A percentile compares a stretch with the other conserved stretches of the same genome.
Evolutionary conservation across 305 asterid genomes (phyloP).

Genomic region (Plantago rigida): DNA sequence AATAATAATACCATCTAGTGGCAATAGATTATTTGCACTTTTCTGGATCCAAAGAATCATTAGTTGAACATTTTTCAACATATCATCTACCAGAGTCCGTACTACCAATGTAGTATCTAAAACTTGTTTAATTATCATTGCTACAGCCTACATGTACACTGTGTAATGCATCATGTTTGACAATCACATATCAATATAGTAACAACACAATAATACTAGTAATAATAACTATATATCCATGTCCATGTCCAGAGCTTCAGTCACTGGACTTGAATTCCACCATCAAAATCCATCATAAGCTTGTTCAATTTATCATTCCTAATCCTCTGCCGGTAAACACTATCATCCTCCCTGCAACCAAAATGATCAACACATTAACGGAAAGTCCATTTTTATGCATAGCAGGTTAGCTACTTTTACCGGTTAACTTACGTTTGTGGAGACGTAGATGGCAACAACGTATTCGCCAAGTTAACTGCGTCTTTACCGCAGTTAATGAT

Average conservation of each 20-base stretch:
- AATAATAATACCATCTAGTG: slow-evolving; percentile 13
- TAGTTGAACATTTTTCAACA: not conserved
- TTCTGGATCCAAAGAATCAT: slow-evolving; percentile 32
- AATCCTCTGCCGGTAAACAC: slow-evolving; percentile 53
- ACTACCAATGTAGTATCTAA: slow-evolving; percentile 9
- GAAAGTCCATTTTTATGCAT: not conserved
- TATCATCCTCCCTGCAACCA: slow-evolving; percentile 38
- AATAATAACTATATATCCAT: no score
- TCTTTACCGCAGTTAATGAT: slow-evolving; percentile 49
- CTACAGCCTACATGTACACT: slow-evolving; percentile 24
- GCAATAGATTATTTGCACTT: slow-evolving; percentile 7
- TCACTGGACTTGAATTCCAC: slow-evolving; percentile 27
- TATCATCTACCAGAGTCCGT: not conserved
- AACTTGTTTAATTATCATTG: slow-evolving; percentile 17
- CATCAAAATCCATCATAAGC: slow-evolving; percentile 63
- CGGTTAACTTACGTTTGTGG: slow-evolving; percentile 30
- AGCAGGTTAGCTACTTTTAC: no score
- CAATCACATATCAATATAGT: not conserved
- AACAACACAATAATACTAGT: no score
- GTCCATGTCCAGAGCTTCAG: not conserved
- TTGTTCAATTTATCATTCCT: slow-evolving; percentile 68
- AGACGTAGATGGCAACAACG: slow-evolving; percentile 38
- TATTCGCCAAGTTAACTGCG: slow-evolving; percentile 45
- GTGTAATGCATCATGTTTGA: slow-evolving; percentile 14
- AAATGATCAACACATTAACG: not conserved